These are phyloP conservation scores for Flaveria bidentis DNA, from an alignment of 129 eudicot species.

Conservation along the genomic window DNA sequence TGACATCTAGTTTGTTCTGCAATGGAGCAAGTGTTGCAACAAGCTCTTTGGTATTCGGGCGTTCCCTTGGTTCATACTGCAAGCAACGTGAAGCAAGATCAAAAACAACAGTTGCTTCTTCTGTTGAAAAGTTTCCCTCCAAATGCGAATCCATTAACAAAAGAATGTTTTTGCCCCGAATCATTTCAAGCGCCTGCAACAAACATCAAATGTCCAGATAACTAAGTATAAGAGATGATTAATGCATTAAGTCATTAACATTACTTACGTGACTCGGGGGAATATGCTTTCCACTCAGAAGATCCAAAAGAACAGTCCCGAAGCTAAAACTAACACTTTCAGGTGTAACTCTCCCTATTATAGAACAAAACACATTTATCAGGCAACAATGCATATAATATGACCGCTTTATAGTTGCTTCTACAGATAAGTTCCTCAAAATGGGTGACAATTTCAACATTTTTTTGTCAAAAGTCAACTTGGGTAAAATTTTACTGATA, in stretches of 20 bases:
- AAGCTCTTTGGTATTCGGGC: slow-evolving; percentile 80
- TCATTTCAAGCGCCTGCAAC: slow-evolving; percentile 89
- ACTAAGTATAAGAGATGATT: neutral
- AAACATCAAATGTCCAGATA: neutral
- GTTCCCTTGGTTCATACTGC: slow-evolving; percentile 93
- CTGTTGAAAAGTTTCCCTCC: slow-evolving; percentile 88
- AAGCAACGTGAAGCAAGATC: slow-evolving; percentile 86
- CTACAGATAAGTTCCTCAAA: neutral
- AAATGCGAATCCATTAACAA: slow-evolving; percentile 89
- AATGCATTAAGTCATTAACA: neutral
- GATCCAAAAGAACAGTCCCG: slow-evolving; percentile 91
- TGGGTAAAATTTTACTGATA: neutral
- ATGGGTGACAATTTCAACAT: neutral
- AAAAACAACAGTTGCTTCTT: slow-evolving; percentile 83
- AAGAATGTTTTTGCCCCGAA: slow-evolving; percentile 81
- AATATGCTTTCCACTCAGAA: slow-evolving; percentile 91
- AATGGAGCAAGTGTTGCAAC: slow-evolving; percentile 68
- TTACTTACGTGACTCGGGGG: slow-evolving; percentile 85
- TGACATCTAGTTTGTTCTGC: slow-evolving; percentile 74
- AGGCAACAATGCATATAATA: neutral
- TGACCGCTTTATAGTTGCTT: slow-evolving; percentile 3
- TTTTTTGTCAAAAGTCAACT: neutral
- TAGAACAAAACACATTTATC: slow-evolving; percentile 7
- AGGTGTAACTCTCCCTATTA: slow-evolving; percentile 82
- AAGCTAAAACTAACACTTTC: slow-evolving; percentile 92